Evolutionary conservation across 331 rosid species (phyloP).

Genomic region (Malus hybrid): DNA sequence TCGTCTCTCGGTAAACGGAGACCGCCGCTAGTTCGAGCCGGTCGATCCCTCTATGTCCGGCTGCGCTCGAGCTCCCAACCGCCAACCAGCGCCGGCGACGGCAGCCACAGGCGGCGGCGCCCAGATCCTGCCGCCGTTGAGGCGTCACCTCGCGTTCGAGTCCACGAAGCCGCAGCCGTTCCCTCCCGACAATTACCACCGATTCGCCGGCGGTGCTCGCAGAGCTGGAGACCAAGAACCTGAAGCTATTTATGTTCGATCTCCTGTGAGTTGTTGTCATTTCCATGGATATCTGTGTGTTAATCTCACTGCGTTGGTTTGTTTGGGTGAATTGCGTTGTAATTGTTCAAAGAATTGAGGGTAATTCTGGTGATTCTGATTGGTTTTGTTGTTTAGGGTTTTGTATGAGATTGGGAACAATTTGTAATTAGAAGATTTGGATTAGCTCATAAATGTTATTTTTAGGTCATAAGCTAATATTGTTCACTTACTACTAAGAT

Average conservation of each 20-base stretch:
- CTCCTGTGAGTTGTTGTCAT: conserved; percentile 46
- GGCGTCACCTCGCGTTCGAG: conserved; percentile 64
- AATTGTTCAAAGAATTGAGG: conserved; percentile 1
- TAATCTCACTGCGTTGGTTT: not conserved
- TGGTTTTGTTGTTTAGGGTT: conserved; percentile 14
- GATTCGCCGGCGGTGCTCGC: conserved; percentile 33
- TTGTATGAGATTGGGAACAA: not conserved
- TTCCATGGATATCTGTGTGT: not conserved
- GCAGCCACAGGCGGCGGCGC: conserved; percentile 13
- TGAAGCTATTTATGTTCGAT: conserved; percentile 70
- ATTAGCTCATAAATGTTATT: not conserved
- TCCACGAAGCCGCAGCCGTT: conserved; percentile 63
- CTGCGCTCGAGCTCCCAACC: conserved; percentile 51
- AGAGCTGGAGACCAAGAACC: conserved; percentile 41
- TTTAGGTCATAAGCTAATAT: not conserved
- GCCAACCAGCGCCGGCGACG: conserved; percentile 25
- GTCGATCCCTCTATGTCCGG: conserved; percentile 42
- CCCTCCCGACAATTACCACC: conserved; percentile 69
- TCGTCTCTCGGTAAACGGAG: conserved; percentile 9
- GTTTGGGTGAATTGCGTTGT: not conserved
- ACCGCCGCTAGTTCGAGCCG: not conserved
- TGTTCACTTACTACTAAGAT: not conserved
- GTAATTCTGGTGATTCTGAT: conserved; percentile 1
- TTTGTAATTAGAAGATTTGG: not conserved
- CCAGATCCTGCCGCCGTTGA: conserved; percentile 53